Percentiles rank a stretch among this genome's conserved stretches.
Conservation (phyloP, 139 green algal genomes). For the Bryopsis sp. region DNA sequence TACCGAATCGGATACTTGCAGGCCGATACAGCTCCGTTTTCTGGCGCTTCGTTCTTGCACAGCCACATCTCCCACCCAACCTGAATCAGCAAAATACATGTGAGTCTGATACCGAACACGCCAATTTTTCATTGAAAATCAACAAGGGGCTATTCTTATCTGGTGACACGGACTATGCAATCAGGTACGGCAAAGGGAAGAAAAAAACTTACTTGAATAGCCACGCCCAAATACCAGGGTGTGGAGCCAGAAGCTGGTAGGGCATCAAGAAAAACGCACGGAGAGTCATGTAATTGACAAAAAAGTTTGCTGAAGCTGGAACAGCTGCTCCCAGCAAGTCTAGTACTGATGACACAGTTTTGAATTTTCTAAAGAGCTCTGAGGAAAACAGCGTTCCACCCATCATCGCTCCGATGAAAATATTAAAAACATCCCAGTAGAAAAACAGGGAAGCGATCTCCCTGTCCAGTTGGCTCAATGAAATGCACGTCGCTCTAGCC, state of each 20-base stretch:
- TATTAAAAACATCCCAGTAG: slow-evolving; percentile 55
- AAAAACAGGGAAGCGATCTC: slow-evolving; percentile 43
- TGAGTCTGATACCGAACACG: too few relatives aligned
- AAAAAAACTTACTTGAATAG: slow-evolving; percentile 20
- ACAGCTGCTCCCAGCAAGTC: slow-evolving; percentile 57
- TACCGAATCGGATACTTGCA: slow-evolving; percentile 5
- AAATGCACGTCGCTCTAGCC: slow-evolving; percentile 33
- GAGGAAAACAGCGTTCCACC: slow-evolving; percentile 39
- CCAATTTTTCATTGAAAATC: too few relatives aligned
- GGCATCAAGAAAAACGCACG: slow-evolving; percentile 36
- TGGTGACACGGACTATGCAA: too few relatives aligned
- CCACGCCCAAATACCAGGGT: slow-evolving; percentile 16
- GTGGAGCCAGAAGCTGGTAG: slow-evolving; percentile 34
- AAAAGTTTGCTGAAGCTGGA: slow-evolving; percentile 78
- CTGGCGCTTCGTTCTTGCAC: not conserved
- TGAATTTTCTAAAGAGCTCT: too few relatives aligned
- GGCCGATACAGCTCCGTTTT: not conserved
- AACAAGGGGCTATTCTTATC: too few relatives aligned
- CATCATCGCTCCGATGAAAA: slow-evolving; percentile 54
- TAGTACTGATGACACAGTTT: not conserved
- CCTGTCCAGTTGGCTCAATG: slow-evolving; percentile 42
- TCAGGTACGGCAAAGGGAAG: not conserved
- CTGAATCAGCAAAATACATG: not conserved
- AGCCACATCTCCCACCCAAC: not conserved
- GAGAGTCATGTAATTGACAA: slow-evolving; percentile 63